Evolutionary conservation across 192 early-diverging fungal genomes (phyloP).

Genomic region (Borealophlyctis nickersoniae): DNA sequence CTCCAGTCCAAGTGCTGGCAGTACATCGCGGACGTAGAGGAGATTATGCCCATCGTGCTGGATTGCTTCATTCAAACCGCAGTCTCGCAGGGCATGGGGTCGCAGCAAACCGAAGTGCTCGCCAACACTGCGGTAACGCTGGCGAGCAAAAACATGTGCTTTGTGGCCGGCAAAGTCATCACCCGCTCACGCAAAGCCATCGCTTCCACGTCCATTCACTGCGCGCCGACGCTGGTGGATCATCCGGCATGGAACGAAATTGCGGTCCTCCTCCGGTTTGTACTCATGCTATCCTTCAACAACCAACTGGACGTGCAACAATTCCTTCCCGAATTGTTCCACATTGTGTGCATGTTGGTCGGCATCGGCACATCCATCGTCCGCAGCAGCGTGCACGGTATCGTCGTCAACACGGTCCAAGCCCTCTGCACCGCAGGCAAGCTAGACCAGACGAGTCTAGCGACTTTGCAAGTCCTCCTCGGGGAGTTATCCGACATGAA

Average conservation of each 20-base stretch:
- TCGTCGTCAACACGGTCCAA: conserved; percentile 90
- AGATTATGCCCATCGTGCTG: conserved; percentile 74
- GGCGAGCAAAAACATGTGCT: conserved; percentile 70
- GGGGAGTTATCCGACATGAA: conserved; percentile 80
- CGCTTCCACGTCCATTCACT: conserved; percentile 72
- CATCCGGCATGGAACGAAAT: conserved; percentile 93
- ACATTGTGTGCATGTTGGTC: conserved; percentile 79
- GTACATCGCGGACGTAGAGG: conserved; percentile 73
- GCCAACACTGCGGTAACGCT: conserved; percentile 84
- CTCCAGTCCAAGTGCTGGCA: conserved; percentile 87
- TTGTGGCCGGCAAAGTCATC: conserved; percentile 71
- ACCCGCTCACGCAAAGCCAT: conserved; percentile 77
- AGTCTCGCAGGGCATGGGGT: conserved; percentile 73
- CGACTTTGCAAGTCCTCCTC: conserved; percentile 60
- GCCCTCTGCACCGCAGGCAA: conserved; percentile 66
- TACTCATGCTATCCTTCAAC: conserved; percentile 81
- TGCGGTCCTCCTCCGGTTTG: conserved; percentile 80
- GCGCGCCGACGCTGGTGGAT: conserved; percentile 67
- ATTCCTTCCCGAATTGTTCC: conserved; percentile 84
- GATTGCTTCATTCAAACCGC: conserved; percentile 79
- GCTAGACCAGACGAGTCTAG: conserved; percentile 51
- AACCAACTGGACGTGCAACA: conserved; percentile 68
- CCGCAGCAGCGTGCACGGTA: conserved; percentile 87
- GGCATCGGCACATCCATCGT: conserved; percentile 82
- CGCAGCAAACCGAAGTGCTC: conserved; percentile 74